These are phyloP conservation scores for Yarrowia osloensis DNA, from an alignment of 805 yeast species.

Conservation along the genomic window DNA sequence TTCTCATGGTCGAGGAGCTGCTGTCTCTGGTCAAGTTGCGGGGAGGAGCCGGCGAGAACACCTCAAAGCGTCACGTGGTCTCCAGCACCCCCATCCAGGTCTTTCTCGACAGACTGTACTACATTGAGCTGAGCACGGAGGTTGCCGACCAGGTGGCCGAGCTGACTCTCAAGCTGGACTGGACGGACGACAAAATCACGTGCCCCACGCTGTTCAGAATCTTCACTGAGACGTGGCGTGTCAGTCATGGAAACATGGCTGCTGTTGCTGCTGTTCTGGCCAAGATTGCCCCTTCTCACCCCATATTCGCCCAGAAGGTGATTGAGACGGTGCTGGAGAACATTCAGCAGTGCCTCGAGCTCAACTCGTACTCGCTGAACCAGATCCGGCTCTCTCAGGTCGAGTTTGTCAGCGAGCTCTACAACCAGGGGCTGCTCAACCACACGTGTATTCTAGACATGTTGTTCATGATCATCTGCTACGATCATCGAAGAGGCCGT, in stretches of 20 bases:
- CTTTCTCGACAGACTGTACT: constrained; percentile 54
- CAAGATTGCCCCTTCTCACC: constrained; percentile 43
- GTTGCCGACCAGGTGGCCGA: constrained; percentile 44
- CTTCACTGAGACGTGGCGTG: constrained; percentile 61
- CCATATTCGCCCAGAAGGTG: constrained; percentile 48
- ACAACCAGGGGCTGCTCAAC: constrained; percentile 51
- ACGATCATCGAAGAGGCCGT: constrained; percentile 63
- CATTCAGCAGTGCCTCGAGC: constrained; percentile 66
- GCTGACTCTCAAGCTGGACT: constrained; percentile 51
- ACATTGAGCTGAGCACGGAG: constrained; percentile 51
- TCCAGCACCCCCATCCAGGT: constrained; percentile 39
- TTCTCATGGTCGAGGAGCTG: constrained; percentile 57
- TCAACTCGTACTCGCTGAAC: constrained; percentile 58
- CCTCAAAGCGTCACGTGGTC: constrained; percentile 33
- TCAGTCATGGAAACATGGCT: constrained; percentile 59
- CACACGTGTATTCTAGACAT: constrained; percentile 53
- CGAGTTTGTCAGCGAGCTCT: constrained; percentile 60
- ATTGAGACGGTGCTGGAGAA: constrained; percentile 67
- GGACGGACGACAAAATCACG: constrained; percentile 47
- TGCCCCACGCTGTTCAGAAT: constrained; percentile 44
- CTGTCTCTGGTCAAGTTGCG: constrained; percentile 42
- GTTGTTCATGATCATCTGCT: constrained; percentile 58
- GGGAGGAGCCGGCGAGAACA: constrained; percentile 45
- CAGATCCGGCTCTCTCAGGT: constrained; percentile 63
- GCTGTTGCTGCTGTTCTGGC: constrained; percentile 53